A percentile compares a stretch with the other conserved stretches of the same genome.
phyloP scores from a whole-genome alignment of 2,329 filamentous ascomycete species.

The Fusarium protoensiforme region DNA sequence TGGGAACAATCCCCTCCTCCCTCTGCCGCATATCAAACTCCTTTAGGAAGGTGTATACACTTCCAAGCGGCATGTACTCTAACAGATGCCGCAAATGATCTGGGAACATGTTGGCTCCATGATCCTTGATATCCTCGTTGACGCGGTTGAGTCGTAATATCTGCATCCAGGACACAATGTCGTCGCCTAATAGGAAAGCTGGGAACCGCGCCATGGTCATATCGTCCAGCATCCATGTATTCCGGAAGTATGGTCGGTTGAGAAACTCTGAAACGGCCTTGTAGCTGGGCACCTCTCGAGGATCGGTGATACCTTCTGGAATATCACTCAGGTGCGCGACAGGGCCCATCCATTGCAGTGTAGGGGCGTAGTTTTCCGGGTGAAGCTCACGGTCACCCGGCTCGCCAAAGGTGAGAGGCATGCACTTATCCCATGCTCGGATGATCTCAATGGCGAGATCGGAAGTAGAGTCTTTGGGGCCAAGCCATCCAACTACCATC shows the following conservation, averaged over 20 bases:
- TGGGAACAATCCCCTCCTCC: constrained; percentile 4
- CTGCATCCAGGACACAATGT: constrained; percentile 41
- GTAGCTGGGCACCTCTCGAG: constrained; percentile 37
- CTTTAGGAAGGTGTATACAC: constrained; percentile 37
- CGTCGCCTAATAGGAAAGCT: constrained; percentile 35
- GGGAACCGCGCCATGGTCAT: constrained; percentile 36
- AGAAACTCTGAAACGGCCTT: constrained; percentile 34
- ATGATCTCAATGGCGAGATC: constrained; percentile 38
- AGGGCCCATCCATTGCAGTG: constrained; percentile 37
- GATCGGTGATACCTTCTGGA: constrained; percentile 35
- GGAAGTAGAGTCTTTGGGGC: constrained; percentile 31
- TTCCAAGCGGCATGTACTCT: constrained; percentile 36
- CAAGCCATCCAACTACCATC: constrained; percentile 38
- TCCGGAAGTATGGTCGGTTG: constrained; percentile 37
- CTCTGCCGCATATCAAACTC: constrained; percentile 37
- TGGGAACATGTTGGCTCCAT: constrained; percentile 36
- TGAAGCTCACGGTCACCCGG: constrained; percentile 35
- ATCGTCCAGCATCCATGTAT: constrained; percentile 39
- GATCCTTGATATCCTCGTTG: constrained; percentile 38
- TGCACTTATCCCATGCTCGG: constrained; percentile 37
- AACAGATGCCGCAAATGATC: constrained; percentile 28
- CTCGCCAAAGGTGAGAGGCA: constrained; percentile 34
- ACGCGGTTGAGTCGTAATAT: constrained; percentile 38
- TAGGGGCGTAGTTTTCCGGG: constrained; percentile 35
- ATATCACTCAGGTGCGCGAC: constrained; percentile 39